Percentiles rank a stretch among this genome's conserved stretches.
phyloP scores from a whole-genome alignment of 495 filamentous ascomycete genomes.

The Clohesyomyces aquaticus region DNA sequence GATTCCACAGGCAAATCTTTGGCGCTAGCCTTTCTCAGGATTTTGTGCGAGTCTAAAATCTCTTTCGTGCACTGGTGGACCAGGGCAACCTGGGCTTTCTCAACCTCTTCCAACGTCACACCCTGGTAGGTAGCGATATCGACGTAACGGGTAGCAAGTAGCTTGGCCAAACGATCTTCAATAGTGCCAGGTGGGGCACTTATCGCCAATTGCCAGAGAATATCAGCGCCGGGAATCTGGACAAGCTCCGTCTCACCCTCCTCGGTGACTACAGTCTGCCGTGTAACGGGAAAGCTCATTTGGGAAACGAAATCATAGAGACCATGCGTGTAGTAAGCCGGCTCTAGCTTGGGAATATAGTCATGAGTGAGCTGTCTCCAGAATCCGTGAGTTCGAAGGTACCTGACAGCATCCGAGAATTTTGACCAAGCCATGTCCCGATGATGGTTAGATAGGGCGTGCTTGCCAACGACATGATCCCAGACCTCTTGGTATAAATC shows the following conservation, averaged over 20 bases:
- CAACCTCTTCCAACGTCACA: conserved; percentile 54
- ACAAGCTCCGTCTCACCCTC: conserved; percentile 50
- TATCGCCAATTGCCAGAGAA: conserved; percentile 83
- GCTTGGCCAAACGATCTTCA: conserved; percentile 66
- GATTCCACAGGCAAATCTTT: conserved; percentile 1
- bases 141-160: conserved; percentile 77
- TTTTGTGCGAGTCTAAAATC: conserved; percentile 48
- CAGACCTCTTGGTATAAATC: conserved; percentile 31
- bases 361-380: conserved; percentile 66
- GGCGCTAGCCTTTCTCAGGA: conserved; percentile 7
- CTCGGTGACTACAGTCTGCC: not conserved
- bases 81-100: conserved; percentile 75
- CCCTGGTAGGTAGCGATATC: conserved; percentile 54
- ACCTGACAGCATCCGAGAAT: conserved; percentile 18
- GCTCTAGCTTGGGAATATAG: conserved; percentile 66
- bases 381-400: conserved; percentile 49
- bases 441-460: conserved; percentile 58
- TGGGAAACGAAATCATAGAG: conserved; percentile 69
- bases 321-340: conserved; percentile 67
- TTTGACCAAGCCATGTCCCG: conserved; percentile 64
- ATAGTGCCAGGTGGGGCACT: conserved; percentile 70
- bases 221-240: conserved; percentile 66
- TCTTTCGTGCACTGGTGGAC: conserved; percentile 78
- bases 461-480: conserved; percentile 38
- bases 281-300: conserved; percentile 41